Base-by-base conservation (phyloP, 2,329 filamentous ascomycete species). In the Penicillium psychrosexuale region DNA sequence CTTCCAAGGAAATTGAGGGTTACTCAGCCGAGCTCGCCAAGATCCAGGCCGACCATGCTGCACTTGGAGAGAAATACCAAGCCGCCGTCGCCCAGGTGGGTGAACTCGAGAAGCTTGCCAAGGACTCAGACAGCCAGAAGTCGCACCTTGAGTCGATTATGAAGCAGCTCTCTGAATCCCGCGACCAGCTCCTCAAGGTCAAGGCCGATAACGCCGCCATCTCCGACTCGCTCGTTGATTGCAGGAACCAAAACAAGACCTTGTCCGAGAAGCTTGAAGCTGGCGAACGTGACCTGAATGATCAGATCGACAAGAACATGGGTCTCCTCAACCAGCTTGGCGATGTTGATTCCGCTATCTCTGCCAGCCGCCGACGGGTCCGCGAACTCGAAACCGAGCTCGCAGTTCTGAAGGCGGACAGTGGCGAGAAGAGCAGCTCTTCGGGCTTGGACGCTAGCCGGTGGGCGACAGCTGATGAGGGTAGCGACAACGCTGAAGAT, bases 61-160 rank as follows among this genome's bases (percentile, higher is more conserved):
- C 79, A 38, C 76, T 81, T 51, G 79, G 81, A 44, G 51, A 68
- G 57, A 69, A 72, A 33, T 65, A 67, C 52, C 59, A 70, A 51
- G 61, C 65, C n/a, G 50, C 73, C 58, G 53, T 64, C 66, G 56
- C 72, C 65, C 85, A 87, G 55, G 79, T 95, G 45, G 90, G 95
- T 52, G 89, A 91, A 30, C 94, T 96, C 70, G 91, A 92, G 54
- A 82, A 88, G 65, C 90, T 91, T 33, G 78, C 95, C 57, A 88
- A 88, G 28, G 86, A 91, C 61, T 90, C 90, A 60, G 94, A 95
- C 82, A 82, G 77, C 56, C 77, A 81, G 57, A 84, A 85, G 76
- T 84, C 85, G 69, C 82, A 90, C 46, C 75, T 88, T 50, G 87
- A 87, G 75, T 78, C 78, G 13, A 80, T 87, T 37, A 83, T 84